Evolutionary conservation across 2,329 filamentous ascomycete species (phyloP).

Genomic region (Cladosporium velox): DNA sequence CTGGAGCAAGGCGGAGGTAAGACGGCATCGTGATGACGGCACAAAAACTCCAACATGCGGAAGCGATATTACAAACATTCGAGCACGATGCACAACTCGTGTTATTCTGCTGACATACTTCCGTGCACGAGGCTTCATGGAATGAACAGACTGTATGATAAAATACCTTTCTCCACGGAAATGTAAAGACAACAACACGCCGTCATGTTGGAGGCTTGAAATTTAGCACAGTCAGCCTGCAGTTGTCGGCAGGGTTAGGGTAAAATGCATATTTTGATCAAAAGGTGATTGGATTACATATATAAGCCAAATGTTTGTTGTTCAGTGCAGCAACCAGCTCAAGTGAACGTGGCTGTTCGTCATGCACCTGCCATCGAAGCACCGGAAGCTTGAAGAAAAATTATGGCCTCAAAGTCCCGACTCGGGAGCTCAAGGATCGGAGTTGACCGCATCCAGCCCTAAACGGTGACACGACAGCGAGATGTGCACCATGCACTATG

Average conservation of each 20-base stretch:
- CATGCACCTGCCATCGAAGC: not conserved
- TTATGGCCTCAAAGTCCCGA: not conserved
- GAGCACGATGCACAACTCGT: not conserved
- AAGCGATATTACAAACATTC: constrained; percentile 6
- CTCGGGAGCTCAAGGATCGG: constrained; percentile 7
- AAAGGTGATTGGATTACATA: not conserved
- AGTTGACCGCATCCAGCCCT: not conserved
- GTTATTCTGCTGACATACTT: constrained; percentile 2
- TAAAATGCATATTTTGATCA: not conserved
- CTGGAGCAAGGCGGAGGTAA: constrained; percentile 21
- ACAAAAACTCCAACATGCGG: not conserved
- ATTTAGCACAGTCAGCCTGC: not conserved
- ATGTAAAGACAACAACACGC: not conserved
- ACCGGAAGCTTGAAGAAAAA: not conserved
- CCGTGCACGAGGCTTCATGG: not conserved
- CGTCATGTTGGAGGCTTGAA: not conserved
- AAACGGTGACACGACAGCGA: not conserved
- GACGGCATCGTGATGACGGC: constrained; percentile 14
- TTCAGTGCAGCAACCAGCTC: not conserved
- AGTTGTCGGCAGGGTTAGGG: not conserved
- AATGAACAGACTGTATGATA: not conserved
- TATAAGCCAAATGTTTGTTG: not conserved
- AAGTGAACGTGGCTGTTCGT: not conserved
- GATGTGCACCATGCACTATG: not conserved
- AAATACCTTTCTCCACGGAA: constrained; percentile 10